A percentile compares a stretch with the other conserved stretches of the same genome.
Conservation (phyloP, 164 flowering plant species). For the Berberis thunbergii region DNA sequence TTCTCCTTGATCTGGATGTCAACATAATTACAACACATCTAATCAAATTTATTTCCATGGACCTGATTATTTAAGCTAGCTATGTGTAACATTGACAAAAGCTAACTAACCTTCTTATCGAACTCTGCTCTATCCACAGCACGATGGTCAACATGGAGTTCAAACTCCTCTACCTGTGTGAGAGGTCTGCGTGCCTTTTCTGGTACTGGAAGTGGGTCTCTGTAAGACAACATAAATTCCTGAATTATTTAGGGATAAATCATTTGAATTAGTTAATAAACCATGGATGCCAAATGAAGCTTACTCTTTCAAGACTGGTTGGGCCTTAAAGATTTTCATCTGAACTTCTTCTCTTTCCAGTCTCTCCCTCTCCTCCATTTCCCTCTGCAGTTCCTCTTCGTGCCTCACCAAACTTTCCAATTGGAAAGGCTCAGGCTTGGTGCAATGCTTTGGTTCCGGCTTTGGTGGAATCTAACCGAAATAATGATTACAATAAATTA, state of each 20-base stretch:
- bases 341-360: constrained; percentile 65
- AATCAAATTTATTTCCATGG: too few relatives aligned
- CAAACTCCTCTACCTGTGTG: constrained; percentile 74
- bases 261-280: not conserved
- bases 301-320: constrained; percentile 77
- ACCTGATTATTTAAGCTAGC: not conserved
- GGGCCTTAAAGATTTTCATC: constrained; percentile 79
- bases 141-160: constrained; percentile 59
- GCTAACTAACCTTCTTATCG: constrained; percentile 52
- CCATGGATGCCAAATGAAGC: constrained; percentile 3
- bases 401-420: constrained; percentile 86
- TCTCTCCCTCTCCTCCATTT: constrained; percentile 72
- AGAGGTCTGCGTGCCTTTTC: constrained; percentile 76
- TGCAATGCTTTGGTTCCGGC: constrained; percentile 80
- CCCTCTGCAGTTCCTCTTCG: constrained; percentile 81
- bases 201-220: constrained; percentile 93
- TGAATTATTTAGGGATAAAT: not conserved
- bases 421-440: constrained; percentile 85
- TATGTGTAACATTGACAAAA: not conserved
- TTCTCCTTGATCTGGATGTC: constrained; percentile 68
- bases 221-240: constrained; percentile 18
- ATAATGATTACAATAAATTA: not conserved
- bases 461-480: constrained; percentile 74
- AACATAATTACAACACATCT: not conserved
- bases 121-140: constrained; percentile 87